These are phyloP conservation scores for Pyronema domesticum DNA, from an alignment of 495 filamentous ascomycete species.

Conservation along the genomic window DNA sequence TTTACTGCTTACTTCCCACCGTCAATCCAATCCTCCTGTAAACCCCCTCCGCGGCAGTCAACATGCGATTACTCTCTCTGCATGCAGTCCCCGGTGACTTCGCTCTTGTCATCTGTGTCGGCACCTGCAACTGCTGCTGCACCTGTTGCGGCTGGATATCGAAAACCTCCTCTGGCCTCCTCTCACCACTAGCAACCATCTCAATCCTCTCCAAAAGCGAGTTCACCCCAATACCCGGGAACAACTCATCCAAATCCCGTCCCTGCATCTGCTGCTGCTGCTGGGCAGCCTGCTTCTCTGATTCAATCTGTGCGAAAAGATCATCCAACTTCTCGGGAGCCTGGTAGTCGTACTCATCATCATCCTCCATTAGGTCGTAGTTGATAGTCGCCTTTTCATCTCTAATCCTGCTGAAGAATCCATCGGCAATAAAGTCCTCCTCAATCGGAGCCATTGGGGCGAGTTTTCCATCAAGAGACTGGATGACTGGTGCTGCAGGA, in stretches of 20 bases:
- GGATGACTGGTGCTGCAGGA: constrained; percentile 47
- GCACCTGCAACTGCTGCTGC: neutral
- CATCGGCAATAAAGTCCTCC: constrained; percentile 20
- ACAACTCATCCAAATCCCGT: constrained; percentile 16
- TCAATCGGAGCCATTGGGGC: constrained; percentile 8
- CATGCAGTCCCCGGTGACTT: neutral
- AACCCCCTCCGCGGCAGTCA: constrained; percentile 21
- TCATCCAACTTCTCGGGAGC: constrained; percentile 22
- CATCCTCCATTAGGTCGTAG: constrained; percentile 14
- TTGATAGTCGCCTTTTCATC: constrained; percentile 8
- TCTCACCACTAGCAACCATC: constrained; percentile 21
- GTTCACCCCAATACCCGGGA: constrained; percentile 22
- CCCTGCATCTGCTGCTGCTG: too few species aligned
- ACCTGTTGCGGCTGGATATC: constrained; percentile 11
- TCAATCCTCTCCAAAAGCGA: constrained; percentile 22
- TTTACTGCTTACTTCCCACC: constrained; percentile 15
- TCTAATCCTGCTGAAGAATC: constrained; percentile 17
- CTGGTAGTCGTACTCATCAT: constrained; percentile 19
- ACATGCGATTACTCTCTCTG: constrained; percentile 10
- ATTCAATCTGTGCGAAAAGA: constrained; percentile 10
- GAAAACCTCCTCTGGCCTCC: constrained; percentile 20
- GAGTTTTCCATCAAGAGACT: constrained; percentile 39
- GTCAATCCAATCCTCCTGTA: constrained; percentile 22
- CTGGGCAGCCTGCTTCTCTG: constrained; percentile 3
- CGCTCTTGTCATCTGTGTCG: neutral